Conservation (phyloP, 208 protist species). For the Trypanosoma platydactyli region DNA sequence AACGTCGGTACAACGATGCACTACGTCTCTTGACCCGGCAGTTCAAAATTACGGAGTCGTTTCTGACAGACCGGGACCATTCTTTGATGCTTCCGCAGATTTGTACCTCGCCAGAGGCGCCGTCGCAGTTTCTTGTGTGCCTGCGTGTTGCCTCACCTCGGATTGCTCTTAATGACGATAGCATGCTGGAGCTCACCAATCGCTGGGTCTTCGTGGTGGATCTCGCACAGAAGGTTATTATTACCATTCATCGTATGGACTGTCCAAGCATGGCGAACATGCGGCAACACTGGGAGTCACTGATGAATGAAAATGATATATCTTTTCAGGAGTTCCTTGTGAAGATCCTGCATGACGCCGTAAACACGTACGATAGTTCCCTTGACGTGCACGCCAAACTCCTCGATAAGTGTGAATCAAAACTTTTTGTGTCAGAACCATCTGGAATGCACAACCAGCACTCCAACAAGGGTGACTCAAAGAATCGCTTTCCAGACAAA, state of each 20-base stretch:
- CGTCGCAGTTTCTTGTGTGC: slow-evolving; percentile 79
- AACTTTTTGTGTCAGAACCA: slow-evolving; percentile 58
- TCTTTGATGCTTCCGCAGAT: slow-evolving; percentile 75
- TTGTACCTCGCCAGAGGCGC: slow-evolving; percentile 61
- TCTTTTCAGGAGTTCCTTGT: slow-evolving; percentile 87
- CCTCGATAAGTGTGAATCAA: slow-evolving; percentile 78
- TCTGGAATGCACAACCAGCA: not conserved
- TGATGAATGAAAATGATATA: slow-evolving; percentile 64
- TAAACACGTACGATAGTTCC: slow-evolving; percentile 73
- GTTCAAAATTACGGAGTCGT: slow-evolving; percentile 81
- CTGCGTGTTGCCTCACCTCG: slow-evolving; percentile 77
- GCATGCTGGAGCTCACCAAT: slow-evolving; percentile 80
- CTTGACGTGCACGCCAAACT: slow-evolving; percentile 76
- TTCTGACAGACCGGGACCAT: slow-evolving; percentile 81
- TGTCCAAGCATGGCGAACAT: slow-evolving; percentile 68
- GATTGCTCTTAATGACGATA: slow-evolving; percentile 75
- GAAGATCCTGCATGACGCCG: slow-evolving; percentile 79
- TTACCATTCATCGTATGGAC: slow-evolving; percentile 84
- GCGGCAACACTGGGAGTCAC: slow-evolving; percentile 57
- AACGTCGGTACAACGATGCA: slow-evolving; percentile 56
- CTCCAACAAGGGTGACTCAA: slow-evolving; percentile 4
- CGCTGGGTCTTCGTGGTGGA: slow-evolving; percentile 86
- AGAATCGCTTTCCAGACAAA: slow-evolving; percentile 37
- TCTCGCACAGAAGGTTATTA: slow-evolving; percentile 68
- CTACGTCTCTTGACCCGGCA: slow-evolving; percentile 59